These are phyloP conservation scores for Fusarium mundagurra DNA, from an alignment of 2,329 filamentous ascomycete genomes.

Conservation along the genomic window DNA sequence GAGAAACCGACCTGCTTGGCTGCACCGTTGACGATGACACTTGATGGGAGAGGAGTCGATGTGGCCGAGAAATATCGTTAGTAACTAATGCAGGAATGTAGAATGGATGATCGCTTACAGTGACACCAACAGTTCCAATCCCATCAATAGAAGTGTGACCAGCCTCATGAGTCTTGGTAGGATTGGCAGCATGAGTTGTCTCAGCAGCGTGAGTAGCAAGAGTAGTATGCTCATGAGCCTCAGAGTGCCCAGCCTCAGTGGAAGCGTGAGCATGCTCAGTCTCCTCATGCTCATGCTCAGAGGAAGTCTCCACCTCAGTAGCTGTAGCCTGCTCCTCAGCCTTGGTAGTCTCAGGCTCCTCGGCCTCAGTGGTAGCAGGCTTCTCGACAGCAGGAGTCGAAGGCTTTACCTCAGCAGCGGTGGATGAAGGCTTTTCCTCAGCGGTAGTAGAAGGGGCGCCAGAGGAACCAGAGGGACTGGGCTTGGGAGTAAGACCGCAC, in stretches of 20 bases:
- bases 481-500: conserved; percentile 42
- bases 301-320: neutral
- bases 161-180: neutral
- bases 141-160: conserved; percentile 4
- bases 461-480: conserved; percentile 27
- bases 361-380: neutral
- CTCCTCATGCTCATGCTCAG: neutral
- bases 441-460: neutral
- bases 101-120: neutral
- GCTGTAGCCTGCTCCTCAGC: neutral
- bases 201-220: neutral
- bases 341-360: neutral
- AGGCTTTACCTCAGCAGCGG: neutral
- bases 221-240: neutral
- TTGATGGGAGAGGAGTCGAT: conserved; percentile 9
- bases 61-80: neutral
- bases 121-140: conserved; percentile 24
- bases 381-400: neutral
- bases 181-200: neutral
- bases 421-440: neutral
- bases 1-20: conserved; percentile 17
- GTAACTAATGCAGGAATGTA: neutral
- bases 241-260: neutral
- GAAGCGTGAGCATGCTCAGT: neutral
- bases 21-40: conserved; percentile 9